These are phyloP conservation scores for Musa schizocarpa DNA, from an alignment of 176 grass and related monocot genomes.

Conservation along the genomic window DNA sequence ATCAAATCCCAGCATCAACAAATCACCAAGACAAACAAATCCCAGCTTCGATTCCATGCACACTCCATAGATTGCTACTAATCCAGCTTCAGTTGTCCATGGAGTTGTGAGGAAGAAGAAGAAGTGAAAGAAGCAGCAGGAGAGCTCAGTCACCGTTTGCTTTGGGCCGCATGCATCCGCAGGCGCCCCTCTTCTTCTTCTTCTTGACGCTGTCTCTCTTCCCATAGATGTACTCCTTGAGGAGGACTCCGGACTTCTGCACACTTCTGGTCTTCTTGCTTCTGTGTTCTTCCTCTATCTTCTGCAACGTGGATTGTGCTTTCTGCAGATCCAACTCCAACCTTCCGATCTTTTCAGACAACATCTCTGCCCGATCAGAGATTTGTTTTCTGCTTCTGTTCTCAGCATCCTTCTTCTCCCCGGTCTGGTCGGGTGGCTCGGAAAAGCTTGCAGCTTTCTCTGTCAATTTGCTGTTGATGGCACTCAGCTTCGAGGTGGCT, in stretches of 20 bases:
- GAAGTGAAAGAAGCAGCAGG: neutral
- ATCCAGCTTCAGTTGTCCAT: too few species aligned
- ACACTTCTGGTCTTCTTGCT: constrained; percentile 33
- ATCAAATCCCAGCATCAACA: too few species aligned
- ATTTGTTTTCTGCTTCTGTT: constrained; percentile 75
- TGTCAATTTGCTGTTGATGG: constrained; percentile 61
- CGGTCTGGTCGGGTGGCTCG: constrained; percentile 13
- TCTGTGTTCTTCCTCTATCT: constrained; percentile 54
- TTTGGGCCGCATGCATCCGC: constrained; percentile 14
- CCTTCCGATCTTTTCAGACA: constrained; percentile 71
- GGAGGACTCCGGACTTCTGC: constrained; percentile 52
- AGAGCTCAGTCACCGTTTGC: constrained; percentile 10
- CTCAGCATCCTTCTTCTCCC: constrained; percentile 32
- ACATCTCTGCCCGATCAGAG: constrained; percentile 53
- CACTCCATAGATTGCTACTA: too few species aligned
- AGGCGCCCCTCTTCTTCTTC: constrained; percentile 11
- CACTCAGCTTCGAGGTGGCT: constrained; percentile 59
- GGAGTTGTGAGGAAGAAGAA: too few species aligned
- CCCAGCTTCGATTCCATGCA: too few species aligned
- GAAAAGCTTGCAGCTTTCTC: constrained; percentile 63
- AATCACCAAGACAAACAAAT: too few species aligned
- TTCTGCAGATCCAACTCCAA: constrained; percentile 71
- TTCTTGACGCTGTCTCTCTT: constrained; percentile 32
- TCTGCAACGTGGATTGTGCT: constrained; percentile 50
- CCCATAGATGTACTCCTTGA: constrained; percentile 82